Evolutionary conservation across 2,329 filamentous ascomycete species (phyloP), one percentile per base, ranked within the genome.

Genomic region (Penicillium verrucosum): DNA sequence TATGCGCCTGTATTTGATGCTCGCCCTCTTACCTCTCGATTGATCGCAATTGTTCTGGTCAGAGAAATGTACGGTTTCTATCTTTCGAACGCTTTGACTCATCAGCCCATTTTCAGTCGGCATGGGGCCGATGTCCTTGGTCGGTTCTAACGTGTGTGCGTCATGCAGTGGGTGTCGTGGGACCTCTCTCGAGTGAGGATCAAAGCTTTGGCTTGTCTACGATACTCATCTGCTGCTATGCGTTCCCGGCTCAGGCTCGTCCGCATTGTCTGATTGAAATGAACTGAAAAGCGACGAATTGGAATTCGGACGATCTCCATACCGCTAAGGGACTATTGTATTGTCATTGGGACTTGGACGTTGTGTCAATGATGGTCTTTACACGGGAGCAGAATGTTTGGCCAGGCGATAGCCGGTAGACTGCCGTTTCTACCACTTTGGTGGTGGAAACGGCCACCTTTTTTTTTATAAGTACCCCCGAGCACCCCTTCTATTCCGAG

Each of bases 121-220:
- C 34, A 41, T 12, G 32, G 5, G n/a, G 52, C 36, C 6, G 51
- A 14, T 41, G 18, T 46, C 25, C 54, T 54, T 42, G 23, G 54
- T 41, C 16, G 54, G 57, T 54, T 34, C 44, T 51, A 54, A 50
- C 45, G 55, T 54, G 58, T 65, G 60, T 59, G 61, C 58, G 59
- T 37, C 53, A 65, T 58, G 67, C 60, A 69, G 71, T 34, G 30
- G 41, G 42, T 72, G 71, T 68, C 66, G 75, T 77, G 82, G 90
- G 90, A 91, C 89, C 89, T 91, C 90, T 91, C 89, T 85, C 73
- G 87, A 84, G 89, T 92, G 91, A 89, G 89, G 80, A 87, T 95
- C 90, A 95, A 91, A 92, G 90, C 81, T 86, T 91, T 80, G 90
- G 83, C 90, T 93, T 92, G 89, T 93, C 90, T 79, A 82, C 51